These are phyloP conservation scores for Rhodotorula mucilaginosa DNA, from an alignment of 1,284 basidiomycete genomes.

Conservation along the genomic window DNA sequence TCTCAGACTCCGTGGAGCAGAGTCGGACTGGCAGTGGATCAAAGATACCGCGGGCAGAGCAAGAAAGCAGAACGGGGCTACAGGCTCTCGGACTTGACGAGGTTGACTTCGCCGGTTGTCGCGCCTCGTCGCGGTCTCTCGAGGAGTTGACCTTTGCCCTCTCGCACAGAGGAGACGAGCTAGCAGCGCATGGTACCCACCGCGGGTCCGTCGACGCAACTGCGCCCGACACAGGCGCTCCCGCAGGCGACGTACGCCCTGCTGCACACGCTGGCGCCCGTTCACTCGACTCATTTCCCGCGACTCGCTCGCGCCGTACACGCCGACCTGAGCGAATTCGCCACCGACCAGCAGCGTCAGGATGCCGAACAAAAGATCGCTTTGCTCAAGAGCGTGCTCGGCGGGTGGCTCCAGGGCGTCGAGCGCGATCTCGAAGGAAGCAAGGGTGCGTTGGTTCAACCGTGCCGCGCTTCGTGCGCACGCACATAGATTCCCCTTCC, in stretches of 20 bases:
- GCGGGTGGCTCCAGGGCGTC: conserved; percentile 36
- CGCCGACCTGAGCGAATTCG: conserved; percentile 23
- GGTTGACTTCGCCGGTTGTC: too few relatives aligned
- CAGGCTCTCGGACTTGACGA: too few relatives aligned
- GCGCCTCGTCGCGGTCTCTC: background rate
- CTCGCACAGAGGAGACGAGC: background rate
- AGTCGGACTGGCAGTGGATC: too few relatives aligned
- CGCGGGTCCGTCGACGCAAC: conserved; percentile 2
- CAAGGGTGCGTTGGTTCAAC: conserved; percentile 4
- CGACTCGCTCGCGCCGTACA: background rate
- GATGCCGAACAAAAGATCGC: conserved; percentile 27
- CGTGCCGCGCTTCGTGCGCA: too few relatives aligned
- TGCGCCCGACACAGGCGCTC: conserved; percentile 6
- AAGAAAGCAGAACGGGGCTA: too few relatives aligned
- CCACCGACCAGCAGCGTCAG: conserved; percentile 12
- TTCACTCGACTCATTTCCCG: conserved; percentile 24
- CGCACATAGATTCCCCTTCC: too few relatives aligned
- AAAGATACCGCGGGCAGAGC: too few relatives aligned
- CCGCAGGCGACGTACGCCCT: conserved; percentile 17
- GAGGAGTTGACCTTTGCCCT: background rate
- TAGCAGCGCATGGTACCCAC: background rate
- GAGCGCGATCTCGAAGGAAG: conserved; percentile 25
- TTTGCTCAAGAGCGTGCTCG: conserved; percentile 35
- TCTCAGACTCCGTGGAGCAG: too few relatives aligned
- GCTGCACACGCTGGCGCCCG: conserved; percentile 20